Evolutionary conservation across 2,329 filamentous ascomycete genomes (phyloP).

Genomic region (Acrocalymma vagum): DNA sequence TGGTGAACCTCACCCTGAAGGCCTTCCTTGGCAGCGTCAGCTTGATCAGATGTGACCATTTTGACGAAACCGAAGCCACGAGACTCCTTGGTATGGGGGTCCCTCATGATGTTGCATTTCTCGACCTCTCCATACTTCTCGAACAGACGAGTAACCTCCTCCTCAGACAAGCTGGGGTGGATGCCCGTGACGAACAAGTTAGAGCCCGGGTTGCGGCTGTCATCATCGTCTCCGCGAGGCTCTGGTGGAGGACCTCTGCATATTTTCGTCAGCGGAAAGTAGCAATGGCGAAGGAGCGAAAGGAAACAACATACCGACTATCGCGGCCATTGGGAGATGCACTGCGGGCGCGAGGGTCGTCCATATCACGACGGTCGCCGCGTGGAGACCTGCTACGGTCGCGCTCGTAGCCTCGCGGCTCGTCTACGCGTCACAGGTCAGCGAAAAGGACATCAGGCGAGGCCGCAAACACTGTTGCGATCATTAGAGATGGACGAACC

Average conservation of each 20-base stretch:
- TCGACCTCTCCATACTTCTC: constrained; percentile 99
- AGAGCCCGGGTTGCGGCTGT: constrained; percentile 89
- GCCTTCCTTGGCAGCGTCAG: constrained; percentile 95
- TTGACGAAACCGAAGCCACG: constrained; percentile 99
- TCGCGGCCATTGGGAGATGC: constrained; percentile 69
- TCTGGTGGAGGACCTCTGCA: constrained; percentile 58
- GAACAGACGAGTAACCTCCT: constrained; percentile 92
- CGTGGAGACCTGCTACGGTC: constrained; percentile 73
- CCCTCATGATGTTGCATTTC: constrained; percentile 99
- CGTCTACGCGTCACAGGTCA: constrained; percentile 53
- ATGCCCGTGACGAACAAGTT: constrained; percentile 99
- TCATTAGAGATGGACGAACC: constrained; percentile 63
- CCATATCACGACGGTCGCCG: constrained; percentile 56
- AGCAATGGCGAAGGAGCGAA: constrained; percentile 1
- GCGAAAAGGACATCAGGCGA: too few relatives aligned
- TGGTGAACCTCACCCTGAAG: constrained; percentile 95
- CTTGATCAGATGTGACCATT: constrained; percentile 94
- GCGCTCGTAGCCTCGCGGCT: constrained; percentile 69
- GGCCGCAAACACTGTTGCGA: too few relatives aligned
- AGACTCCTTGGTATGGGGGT: constrained; percentile 97
- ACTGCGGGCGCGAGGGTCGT: constrained; percentile 69
- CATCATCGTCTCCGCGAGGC: constrained; percentile 72
- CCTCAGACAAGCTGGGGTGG: constrained; percentile 87
- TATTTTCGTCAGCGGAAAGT: constrained; percentile 24
- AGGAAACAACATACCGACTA: constrained; percentile 39